Evolutionary conservation across 2,329 filamentous ascomycete genomes (phyloP).

Genomic region (Kalaharituber pfeilii): DNA sequence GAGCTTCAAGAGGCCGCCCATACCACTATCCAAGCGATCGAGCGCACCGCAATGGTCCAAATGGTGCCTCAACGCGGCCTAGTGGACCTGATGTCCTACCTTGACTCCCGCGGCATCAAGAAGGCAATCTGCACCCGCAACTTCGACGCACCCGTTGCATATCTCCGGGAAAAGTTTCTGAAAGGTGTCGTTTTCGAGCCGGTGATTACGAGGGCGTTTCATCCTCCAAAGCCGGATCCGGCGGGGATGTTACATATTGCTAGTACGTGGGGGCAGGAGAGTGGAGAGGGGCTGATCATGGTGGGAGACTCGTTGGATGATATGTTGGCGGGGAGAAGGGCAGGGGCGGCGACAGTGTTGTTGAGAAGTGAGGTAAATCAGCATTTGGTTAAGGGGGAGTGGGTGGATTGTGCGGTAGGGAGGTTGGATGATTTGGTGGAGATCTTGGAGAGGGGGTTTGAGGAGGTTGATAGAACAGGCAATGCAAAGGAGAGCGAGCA

Average conservation of each 20-base stretch:
- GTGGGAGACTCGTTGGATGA: constrained; percentile 73
- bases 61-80: constrained; percentile 76
- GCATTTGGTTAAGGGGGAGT: constrained; percentile 49
- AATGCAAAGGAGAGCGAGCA: not conserved
- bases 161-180: constrained; percentile 61
- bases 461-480: constrained; percentile 29
- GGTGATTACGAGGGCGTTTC: constrained; percentile 69
- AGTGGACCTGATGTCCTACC: constrained; percentile 58
- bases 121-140: constrained; percentile 78
- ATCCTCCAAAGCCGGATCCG: constrained; percentile 70
- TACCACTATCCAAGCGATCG: constrained; percentile 58
- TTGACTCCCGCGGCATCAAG: constrained; percentile 27
- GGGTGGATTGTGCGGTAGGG: constrained; percentile 58
- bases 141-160: constrained; percentile 63
- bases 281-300: constrained; percentile 34
- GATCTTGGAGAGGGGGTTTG: constrained; percentile 59
- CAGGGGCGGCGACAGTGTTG: constrained; percentile 80
- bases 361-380: constrained; percentile 67
- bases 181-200: constrained; percentile 45
- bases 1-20: constrained; percentile 46
- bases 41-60: constrained; percentile 58
- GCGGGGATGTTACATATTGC: constrained; percentile 80
- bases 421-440: constrained; percentile 56
- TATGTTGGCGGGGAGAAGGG: constrained; percentile 67
- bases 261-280: constrained; percentile 47